These are phyloP conservation scores for Brassica balearica DNA, from an alignment of 441 rosid species.

Conservation along the genomic window DNA sequence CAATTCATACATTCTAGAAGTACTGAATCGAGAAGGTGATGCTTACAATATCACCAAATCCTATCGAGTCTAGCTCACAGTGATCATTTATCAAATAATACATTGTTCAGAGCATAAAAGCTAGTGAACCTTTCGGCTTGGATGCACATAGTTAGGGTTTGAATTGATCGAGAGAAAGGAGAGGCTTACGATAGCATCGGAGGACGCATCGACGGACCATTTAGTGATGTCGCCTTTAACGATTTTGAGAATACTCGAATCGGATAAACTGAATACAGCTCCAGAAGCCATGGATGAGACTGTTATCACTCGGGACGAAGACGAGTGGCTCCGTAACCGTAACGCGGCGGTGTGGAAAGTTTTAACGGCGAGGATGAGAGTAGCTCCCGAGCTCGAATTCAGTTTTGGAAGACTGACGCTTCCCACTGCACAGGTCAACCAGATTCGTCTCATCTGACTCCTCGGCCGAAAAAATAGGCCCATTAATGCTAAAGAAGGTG, in stretches of 20 bases:
- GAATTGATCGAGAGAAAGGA: neutral
- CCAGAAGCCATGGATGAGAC: constrained; percentile 48
- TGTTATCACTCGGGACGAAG: neutral
- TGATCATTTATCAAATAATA: too few species aligned
- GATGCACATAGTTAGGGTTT: too few species aligned
- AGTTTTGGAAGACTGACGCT: neutral
- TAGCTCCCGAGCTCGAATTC: neutral
- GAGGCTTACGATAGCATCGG: constrained; percentile 79
- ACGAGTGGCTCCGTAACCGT: neutral
- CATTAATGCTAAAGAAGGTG: constrained; percentile 13
- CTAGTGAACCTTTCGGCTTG: too few species aligned
- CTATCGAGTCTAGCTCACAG: too few species aligned
- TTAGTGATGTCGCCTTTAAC: constrained; percentile 80
- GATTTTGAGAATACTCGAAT: constrained; percentile 60
- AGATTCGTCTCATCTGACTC: constrained; percentile 34
- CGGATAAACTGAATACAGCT: constrained; percentile 59
- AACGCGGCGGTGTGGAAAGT: neutral
- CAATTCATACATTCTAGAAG: too few species aligned
- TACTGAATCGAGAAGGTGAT: too few species aligned
- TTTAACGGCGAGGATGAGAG: neutral
- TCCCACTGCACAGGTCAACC: constrained; percentile 25
- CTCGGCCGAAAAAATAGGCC: neutral
- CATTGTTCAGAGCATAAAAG: too few species aligned
- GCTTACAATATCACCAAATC: too few species aligned
- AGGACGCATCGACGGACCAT: constrained; percentile 79